A percentile compares a stretch with the other conserved stretches of the same genome.
Evolutionary conservation across 2,329 filamentous ascomycete species (phyloP).

Genomic region (Aplosporella prunicola): DNA sequence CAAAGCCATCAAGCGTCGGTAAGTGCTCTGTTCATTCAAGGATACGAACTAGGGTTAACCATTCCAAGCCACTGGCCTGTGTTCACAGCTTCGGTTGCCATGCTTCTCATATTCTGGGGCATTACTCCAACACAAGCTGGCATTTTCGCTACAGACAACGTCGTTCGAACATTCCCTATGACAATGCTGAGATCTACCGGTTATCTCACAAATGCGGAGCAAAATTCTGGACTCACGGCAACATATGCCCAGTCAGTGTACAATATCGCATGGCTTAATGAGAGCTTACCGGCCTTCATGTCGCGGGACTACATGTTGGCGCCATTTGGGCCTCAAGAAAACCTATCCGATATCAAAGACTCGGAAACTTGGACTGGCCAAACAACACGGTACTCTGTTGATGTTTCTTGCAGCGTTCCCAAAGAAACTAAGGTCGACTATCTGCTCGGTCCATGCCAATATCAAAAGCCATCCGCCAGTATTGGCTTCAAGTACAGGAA

Average conservation of each 20-base stretch:
- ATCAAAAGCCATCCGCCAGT: too few relatives aligned
- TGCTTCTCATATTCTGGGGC: conserved; percentile 46
- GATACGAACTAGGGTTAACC: conserved; percentile 9
- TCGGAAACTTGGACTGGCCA: conserved; percentile 18
- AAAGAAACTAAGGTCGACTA: conserved; percentile 1
- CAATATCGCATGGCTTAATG: conserved; percentile 38
- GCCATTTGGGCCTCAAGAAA: conserved; percentile 30
- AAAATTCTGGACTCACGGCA: conserved; percentile 23
- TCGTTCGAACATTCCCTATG: conserved; percentile 14
- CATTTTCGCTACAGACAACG: conserved; percentile 37
- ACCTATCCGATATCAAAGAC: conserved; percentile 3
- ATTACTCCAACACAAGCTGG: conserved; percentile 48
- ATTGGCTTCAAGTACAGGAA: conserved; percentile 20
- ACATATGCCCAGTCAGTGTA: conserved; percentile 38
- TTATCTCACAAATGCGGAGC: conserved; percentile 21
- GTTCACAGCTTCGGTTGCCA: conserved; percentile 37
- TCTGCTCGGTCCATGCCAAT: conserved; percentile 8
- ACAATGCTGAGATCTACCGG: conserved; percentile 17
- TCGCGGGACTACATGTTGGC: conserved; percentile 33
- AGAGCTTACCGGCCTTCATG: conserved; percentile 37
- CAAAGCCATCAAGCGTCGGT: conserved; percentile 26
- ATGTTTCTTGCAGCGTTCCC: conserved; percentile 24
- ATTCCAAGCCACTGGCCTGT: conserved; percentile 43
- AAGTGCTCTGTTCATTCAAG: conserved; percentile 4
- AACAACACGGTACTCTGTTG: conserved; percentile 25